Evolutionary conservation across 768 basidiomycete species (phyloP).

Genomic region (Leccinum rimulosum): DNA sequence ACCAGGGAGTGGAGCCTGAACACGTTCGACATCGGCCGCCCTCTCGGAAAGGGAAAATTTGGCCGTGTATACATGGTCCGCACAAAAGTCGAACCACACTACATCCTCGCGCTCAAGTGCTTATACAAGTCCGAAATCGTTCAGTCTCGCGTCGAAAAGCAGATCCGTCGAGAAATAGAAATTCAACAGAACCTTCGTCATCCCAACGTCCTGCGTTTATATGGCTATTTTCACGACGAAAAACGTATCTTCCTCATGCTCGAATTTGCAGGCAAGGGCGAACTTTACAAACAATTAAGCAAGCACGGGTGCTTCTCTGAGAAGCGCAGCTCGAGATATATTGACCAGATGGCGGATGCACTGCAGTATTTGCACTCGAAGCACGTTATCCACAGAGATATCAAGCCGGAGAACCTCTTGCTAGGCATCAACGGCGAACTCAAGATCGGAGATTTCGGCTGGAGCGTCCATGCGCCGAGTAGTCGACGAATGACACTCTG

Average conservation of each 20-base stretch:
- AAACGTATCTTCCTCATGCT: conserved; percentile 98
- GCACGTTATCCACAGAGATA: conserved; percentile 98
- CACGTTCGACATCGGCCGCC: conserved; percentile 91
- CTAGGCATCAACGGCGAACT: conserved; percentile 94
- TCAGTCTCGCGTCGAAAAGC: conserved; percentile 89
- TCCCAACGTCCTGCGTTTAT: conserved; percentile 89
- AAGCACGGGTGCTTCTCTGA: conserved; percentile 87
- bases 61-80: conserved; percentile 98
- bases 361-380: conserved; percentile 88
- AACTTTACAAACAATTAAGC: conserved; percentile 93
- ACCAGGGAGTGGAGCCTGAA: conserved; percentile 84
- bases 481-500: conserved; percentile 89
- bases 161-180: conserved; percentile 96
- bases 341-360: conserved; percentile 98
- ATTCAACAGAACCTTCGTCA: conserved; percentile 96
- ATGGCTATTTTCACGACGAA: conserved; percentile 97
- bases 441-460: conserved; percentile 98
- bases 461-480: conserved; percentile 95
- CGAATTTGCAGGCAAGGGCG: conserved; percentile 96
- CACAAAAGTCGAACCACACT: conserved; percentile 83
- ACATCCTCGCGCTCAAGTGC: conserved; percentile 95
- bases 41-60: conserved; percentile 98
- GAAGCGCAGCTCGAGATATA: conserved; percentile 83
- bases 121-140: conserved; percentile 97
- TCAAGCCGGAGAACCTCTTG: conserved; percentile 97